phyloP scores from a whole-genome alignment of 2,329 filamentous ascomycete species.

The Claviceps arundinis region DNA sequence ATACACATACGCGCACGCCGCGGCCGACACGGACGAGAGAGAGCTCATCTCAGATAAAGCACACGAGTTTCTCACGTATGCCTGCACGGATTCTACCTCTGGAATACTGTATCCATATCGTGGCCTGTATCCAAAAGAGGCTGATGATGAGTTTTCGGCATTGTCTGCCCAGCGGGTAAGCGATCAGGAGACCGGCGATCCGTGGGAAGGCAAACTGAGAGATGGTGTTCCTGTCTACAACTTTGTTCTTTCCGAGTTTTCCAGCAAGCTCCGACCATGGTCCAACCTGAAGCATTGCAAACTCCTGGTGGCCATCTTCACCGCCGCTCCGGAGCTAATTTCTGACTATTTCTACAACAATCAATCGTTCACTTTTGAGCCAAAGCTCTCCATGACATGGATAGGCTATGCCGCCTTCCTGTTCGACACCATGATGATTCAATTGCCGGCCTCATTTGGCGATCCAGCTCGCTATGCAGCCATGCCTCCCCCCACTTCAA shows the following conservation, averaged over 20 bases:
- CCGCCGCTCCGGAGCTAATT: slow-evolving; percentile 69
- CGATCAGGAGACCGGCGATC: slow-evolving; percentile 41
- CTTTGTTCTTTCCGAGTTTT: slow-evolving; percentile 62
- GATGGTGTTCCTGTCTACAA: slow-evolving; percentile 65
- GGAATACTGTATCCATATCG: slow-evolving; percentile 65
- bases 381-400: slow-evolving; percentile 87
- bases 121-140: slow-evolving; percentile 73
- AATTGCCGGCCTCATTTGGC: slow-evolving; percentile 61
- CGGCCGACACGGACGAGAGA: slow-evolving; percentile 26
- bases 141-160: slow-evolving; percentile 32
- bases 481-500: slow-evolving; percentile 63
- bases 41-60: slow-evolving; percentile 50
- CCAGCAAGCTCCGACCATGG: slow-evolving; percentile 70
- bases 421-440: slow-evolving; percentile 65
- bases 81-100: slow-evolving; percentile 60
- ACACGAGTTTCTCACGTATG: slow-evolving; percentile 60
- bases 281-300: slow-evolving; percentile 70
- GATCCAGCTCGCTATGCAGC: slow-evolving; percentile 45
- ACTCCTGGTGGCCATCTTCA: slow-evolving; percentile 68
- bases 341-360: slow-evolving; percentile 78
- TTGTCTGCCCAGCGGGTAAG: slow-evolving; percentile 16
- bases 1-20: slow-evolving; percentile 46
- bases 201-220: slow-evolving; percentile 55
- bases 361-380: slow-evolving; percentile 72
- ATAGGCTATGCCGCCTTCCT: slow-evolving; percentile 85